These are phyloP conservation scores for Ceratobasidium sp. DNA, from an alignment of 1,284 basidiomycete genomes.

Conservation along the genomic window DNA sequence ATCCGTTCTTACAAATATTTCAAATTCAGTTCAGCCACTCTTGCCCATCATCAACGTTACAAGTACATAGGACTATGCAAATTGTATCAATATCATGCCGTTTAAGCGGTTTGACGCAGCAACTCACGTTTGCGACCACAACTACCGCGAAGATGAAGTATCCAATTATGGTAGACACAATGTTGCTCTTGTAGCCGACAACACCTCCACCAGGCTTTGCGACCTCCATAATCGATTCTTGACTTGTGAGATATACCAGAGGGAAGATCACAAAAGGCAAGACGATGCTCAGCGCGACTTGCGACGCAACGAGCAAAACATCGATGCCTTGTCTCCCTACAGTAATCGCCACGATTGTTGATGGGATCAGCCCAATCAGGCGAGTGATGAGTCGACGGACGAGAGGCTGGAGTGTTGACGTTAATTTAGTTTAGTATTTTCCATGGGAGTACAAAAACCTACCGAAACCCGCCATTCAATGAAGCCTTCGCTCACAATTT, in stretches of 20 bases:
- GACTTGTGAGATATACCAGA: conserved; percentile 80
- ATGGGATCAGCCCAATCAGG: conserved; percentile 87
- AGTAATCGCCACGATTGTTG: conserved; percentile 81
- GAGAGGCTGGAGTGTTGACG: conserved; percentile 80
- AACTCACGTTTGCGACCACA: conserved; percentile 70
- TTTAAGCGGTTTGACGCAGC: not conserved
- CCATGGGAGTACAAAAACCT: too few species aligned
- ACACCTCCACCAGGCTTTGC: conserved; percentile 54
- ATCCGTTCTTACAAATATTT: too few species aligned
- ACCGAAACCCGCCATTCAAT: conserved; percentile 90
- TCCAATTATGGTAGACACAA: conserved; percentile 67
- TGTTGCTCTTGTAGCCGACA: conserved; percentile 74
- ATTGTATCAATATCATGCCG: not conserved
- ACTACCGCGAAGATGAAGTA: conserved; percentile 74
- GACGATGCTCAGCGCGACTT: conserved; percentile 89
- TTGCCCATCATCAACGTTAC: conserved; percentile 59
- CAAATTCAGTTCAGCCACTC: not conserved
- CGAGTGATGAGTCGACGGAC: conserved; percentile 87
- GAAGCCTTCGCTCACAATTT: conserved; percentile 95
- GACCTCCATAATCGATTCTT: conserved; percentile 33
- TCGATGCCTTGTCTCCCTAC: conserved; percentile 84
- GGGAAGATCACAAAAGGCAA: conserved; percentile 90
- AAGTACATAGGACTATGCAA: conserved; percentile 64
- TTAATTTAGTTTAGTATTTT: too few species aligned
- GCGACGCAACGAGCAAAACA: conserved; percentile 85